Percentiles rank a stretch among this genome's conserved stretches.
Conservation (phyloP, 495 filamentous ascomycete genomes). For the Daldinia grandis region DNA sequence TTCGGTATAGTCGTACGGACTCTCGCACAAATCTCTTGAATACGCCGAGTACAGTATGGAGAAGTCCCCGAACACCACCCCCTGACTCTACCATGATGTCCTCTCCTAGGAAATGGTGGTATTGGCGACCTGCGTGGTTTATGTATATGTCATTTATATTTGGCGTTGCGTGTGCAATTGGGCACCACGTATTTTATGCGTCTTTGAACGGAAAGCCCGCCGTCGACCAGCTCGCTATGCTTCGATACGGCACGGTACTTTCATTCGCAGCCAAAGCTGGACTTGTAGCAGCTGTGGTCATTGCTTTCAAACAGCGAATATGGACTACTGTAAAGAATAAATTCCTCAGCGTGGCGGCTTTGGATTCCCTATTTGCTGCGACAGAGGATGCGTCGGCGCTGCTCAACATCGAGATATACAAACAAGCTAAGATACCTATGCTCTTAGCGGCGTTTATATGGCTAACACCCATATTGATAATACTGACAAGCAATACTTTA, state of each 20-base stretch:
- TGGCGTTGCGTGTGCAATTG: conserved; percentile 47
- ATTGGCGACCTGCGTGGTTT: conserved; percentile 42
- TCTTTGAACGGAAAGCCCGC: conserved; percentile 44
- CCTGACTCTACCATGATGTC: conserved; percentile 18
- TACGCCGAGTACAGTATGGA: conserved; percentile 23
- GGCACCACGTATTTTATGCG: conserved; percentile 49
- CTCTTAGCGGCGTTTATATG: conserved; percentile 48
- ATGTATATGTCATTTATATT: conserved; percentile 49
- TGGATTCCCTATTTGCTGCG: conserved; percentile 44
- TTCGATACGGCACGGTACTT: not conserved
- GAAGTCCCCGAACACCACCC: conserved; percentile 28
- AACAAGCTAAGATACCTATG: conserved; percentile 45
- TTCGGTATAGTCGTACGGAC: not conserved
- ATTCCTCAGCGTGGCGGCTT: conserved; percentile 45
- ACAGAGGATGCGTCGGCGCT: conserved; percentile 46
- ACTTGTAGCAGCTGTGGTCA: conserved; percentile 44
- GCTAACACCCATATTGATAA: conserved; percentile 48
- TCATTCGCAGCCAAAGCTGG: conserved; percentile 12
- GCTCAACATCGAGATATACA: conserved; percentile 47
- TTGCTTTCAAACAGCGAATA: conserved; percentile 46
- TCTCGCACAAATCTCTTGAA: not conserved
- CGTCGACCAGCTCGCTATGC: conserved; percentile 28
- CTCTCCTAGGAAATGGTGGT: conserved; percentile 18
- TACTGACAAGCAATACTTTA: conserved; percentile 51
- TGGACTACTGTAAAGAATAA: conserved; percentile 50